Evolutionary conservation across 2,329 filamentous ascomycete species (phyloP), one percentile per base, ranked within the genome.

Genomic region (Orbilia brochopaga): DNA sequence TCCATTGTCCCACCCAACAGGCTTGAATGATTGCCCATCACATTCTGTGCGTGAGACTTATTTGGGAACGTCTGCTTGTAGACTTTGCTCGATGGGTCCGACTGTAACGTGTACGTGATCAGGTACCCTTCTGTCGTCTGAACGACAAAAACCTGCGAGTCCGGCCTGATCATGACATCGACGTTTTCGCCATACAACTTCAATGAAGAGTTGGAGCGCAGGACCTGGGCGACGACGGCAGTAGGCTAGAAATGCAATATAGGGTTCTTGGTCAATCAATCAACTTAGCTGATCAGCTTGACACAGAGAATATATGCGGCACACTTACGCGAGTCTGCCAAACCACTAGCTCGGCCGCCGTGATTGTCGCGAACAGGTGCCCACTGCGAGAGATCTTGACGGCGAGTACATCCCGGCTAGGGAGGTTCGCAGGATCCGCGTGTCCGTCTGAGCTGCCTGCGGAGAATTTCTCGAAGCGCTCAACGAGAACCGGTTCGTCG

Each of bases 81-180:
- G 6, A 97, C 90, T 74, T 88, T 86, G 15, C 90, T 88, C 67
- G 90, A 87, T 57, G 90, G 85, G 78, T 97, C 93, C 17, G 88
- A 91, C 11, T 92, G 90, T 46, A 99, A 83, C 0, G 92, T 93
- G 79, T 99, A 99, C 2, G 92, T 97, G 76, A 99, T 94, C 27
- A 99, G 84, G 78, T 90, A 97, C 73, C 92, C 92, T 52, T 88
- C 82, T 44, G 87, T 85, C 2, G 94, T 97, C 78, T 93, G 92
- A 50, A 97, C 88, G 40, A 97, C 92, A 57, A 97, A 86, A 59
- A 97, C 95, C 67, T 91, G 89, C 5, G 91, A 92, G 79, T 99
- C 94, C 3, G 94, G 93, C 60, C 92, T 89, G 69, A 99, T 85
- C 10, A 96, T 84, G 48, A 99, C 85, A 75, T 91, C 87, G 61